Conservation (phyloP, 2,329 filamentous ascomycete genomes). For the Ceratocystis destructans region DNA sequence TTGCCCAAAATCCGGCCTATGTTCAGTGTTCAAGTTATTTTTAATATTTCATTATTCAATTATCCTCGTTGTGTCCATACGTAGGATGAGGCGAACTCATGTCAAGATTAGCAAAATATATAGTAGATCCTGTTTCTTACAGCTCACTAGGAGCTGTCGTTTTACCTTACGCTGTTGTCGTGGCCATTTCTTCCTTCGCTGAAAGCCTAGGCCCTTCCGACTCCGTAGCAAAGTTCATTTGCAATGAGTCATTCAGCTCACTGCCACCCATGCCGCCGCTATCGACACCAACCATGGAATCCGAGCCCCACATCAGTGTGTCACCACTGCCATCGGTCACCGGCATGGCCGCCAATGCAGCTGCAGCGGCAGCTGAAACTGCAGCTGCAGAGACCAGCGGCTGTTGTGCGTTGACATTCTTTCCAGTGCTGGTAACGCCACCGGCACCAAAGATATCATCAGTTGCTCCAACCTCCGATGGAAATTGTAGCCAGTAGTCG, state of each 20-base stretch:
- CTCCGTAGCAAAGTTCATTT: background rate
- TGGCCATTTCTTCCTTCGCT: background rate
- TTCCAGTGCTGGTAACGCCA: slow-evolving; percentile 20
- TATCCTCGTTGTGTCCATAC: too few species aligned
- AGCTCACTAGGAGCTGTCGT: background rate
- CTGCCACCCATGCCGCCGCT: background rate
- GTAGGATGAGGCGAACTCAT: too few species aligned
- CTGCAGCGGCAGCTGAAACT: background rate
- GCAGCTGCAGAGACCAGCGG: background rate
- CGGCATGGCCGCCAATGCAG: slow-evolving; percentile 2
- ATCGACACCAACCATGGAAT: slow-evolving; percentile 2
- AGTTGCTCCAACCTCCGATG: slow-evolving; percentile 32
- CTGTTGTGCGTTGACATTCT: background rate
- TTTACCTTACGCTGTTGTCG: background rate
- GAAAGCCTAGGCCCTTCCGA: background rate
- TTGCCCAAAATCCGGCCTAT: too few species aligned
- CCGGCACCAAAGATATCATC: slow-evolving; percentile 30
- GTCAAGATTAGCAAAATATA: background rate
- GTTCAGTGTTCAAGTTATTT: too few species aligned
- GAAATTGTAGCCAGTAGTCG: slow-evolving; percentile 46
- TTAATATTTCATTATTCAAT: too few species aligned
- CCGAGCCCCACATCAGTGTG: slow-evolving; percentile 15
- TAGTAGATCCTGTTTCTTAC: background rate
- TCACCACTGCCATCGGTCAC: background rate
- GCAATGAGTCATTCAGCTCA: background rate